A percentile compares a stretch with the other conserved stretches of the same genome.
Evolutionary conservation across 176 grass and related monocot species (phyloP).

Genomic region (Oryza glaberrima): DNA sequence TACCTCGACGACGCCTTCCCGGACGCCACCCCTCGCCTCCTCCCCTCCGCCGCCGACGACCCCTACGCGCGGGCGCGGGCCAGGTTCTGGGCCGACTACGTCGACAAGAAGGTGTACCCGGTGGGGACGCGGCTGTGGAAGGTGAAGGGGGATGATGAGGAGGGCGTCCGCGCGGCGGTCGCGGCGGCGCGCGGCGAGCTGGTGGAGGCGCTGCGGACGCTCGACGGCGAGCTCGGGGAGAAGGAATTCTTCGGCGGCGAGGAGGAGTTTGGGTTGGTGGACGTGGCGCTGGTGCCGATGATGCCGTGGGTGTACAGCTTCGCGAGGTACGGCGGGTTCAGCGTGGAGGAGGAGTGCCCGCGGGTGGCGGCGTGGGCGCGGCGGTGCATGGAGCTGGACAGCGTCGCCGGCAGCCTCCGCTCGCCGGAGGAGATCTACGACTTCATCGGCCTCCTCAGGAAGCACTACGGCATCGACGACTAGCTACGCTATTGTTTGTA

Average conservation of each 20-base stretch:
- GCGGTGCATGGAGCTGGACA: conserved; percentile 43
- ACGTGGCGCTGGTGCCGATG: conserved; percentile 41
- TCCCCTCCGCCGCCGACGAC: conserved; percentile 30
- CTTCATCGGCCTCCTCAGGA: conserved; percentile 31
- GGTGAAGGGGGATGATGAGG: conserved; percentile 28
- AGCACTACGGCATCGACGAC: conserved; percentile 10
- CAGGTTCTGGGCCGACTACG: conserved; percentile 56
- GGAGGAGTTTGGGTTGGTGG: conserved; percentile 32
- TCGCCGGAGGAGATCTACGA: conserved; percentile 39
- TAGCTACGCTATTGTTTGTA: background rate
- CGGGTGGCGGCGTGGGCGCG: conserved; percentile 37
- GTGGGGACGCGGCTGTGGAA: conserved; percentile 38
- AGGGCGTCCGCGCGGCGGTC: background rate
- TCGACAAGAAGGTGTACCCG: conserved; percentile 49
- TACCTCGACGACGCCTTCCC: conserved; percentile 52
- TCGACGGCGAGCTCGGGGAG: conserved; percentile 39
- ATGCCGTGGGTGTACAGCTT: conserved; percentile 26
- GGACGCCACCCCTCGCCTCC: background rate
- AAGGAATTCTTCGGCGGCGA: conserved; percentile 41
- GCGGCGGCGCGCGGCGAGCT: conserved; percentile 27
- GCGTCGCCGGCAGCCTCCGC: conserved; percentile 28
- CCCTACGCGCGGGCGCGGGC: conserved; percentile 40
- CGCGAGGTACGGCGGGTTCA: conserved; percentile 36
- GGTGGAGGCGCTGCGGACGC: conserved; percentile 10
- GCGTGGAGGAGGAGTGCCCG: conserved; percentile 26